Conservation (phyloP, 768 basidiomycete species). For the Amanita rubescens region DNA sequence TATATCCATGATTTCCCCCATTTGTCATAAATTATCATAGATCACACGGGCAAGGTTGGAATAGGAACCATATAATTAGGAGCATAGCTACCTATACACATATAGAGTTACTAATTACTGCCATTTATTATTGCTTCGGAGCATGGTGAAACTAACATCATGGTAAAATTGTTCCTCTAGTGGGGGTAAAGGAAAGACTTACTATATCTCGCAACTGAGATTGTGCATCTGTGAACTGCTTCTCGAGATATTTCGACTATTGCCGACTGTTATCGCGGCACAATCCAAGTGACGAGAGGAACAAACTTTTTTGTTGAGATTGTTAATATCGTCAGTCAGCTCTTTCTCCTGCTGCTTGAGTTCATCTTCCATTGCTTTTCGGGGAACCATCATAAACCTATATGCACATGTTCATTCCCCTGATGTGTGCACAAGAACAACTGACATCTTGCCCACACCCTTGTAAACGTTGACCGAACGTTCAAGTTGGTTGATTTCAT, state of each 20-base stretch:
- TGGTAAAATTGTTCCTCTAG: not conserved
- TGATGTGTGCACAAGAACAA: conserved; percentile 4
- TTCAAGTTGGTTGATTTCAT: conserved; percentile 68
- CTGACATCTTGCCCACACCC: conserved; percentile 93
- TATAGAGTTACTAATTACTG: not conserved
- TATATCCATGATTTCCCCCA: no score
- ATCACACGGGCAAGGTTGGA: no score
- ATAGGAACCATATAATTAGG: no score
- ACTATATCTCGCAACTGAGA: conserved; percentile 81
- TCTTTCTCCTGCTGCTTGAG: conserved; percentile 76
- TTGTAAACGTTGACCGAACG: conserved; percentile 81
- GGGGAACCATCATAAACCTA: conserved; percentile 89
- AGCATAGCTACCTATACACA: not conserved
- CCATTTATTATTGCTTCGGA: conserved; percentile 28
- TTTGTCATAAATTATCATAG: no score
- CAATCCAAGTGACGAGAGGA: not conserved
- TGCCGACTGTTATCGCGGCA: not conserved
- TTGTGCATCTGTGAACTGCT: conserved; percentile 89
- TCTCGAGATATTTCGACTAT: conserved; percentile 87
- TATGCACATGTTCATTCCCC: not conserved
- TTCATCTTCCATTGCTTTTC: conserved; percentile 70
- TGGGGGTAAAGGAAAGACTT: conserved; percentile 18
- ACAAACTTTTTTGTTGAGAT: conserved; percentile 76
- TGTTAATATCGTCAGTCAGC: conserved; percentile 74
- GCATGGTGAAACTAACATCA: conserved; percentile 48